Percentiles rank a stretch among this genome's conserved stretches.
Conservation (phyloP, 306 rosid species). For the Luffa aegyptiaca region DNA sequence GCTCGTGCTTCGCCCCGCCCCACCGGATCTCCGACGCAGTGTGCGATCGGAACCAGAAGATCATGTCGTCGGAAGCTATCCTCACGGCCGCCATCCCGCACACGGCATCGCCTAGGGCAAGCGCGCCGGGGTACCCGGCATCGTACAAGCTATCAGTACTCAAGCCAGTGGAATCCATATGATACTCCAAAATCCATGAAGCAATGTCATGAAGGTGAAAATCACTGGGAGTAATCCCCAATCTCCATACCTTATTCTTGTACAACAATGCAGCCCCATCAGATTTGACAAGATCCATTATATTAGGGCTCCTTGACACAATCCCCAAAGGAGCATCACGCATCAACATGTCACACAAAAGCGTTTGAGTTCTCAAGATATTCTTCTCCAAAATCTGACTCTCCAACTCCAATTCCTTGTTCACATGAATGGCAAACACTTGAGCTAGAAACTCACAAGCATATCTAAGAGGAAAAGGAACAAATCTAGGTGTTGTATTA, state of each 20-base stretch:
- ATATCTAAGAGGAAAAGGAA: conserved; percentile 68
- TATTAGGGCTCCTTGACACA: not conserved
- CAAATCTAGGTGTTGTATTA: conserved; percentile 46
- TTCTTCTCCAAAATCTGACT: conserved; percentile 1
- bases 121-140: conserved; percentile 67
- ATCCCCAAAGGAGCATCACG: not conserved
- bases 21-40: conserved; percentile 53
- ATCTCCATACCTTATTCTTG: conserved; percentile 40
- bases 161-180: conserved; percentile 54
- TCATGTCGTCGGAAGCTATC: conserved; percentile 39
- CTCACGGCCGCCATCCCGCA: conserved; percentile 67
- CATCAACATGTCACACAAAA: not conserved
- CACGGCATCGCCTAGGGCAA: conserved; percentile 43
- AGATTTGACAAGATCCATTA: conserved; percentile 1
- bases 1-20: conserved; percentile 81
- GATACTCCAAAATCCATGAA: conserved; percentile 45
- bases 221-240: conserved; percentile 65
- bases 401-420: conserved; percentile 1
- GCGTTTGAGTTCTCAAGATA: not conserved
- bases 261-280: conserved; percentile 25
- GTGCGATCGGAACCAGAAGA: conserved; percentile 80
- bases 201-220: conserved; percentile 52
- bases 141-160: conserved; percentile 67
- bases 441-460: conserved; percentile 59
- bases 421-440: conserved; percentile 14